Percentiles rank a stretch among this genome's conserved stretches.
These are phyloP conservation scores for Phoma sp. DNA, from an alignment of 2,329 filamentous ascomycete species.

Conservation along the genomic window DNA sequence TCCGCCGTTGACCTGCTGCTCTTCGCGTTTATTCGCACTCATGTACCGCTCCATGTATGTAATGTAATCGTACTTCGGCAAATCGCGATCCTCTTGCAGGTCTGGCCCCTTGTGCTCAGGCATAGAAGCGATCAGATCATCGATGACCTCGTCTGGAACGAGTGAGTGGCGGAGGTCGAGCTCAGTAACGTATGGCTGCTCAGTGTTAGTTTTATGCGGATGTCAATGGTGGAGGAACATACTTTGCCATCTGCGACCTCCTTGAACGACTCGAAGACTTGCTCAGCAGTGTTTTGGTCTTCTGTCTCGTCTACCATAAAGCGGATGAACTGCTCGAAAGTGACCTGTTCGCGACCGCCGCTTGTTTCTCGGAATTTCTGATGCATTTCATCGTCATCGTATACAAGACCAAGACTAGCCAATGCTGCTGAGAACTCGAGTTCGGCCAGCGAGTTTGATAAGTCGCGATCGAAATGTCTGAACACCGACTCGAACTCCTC, in stretches of 20 bases:
- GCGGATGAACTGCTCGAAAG: conserved; percentile 97
- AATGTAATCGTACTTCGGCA: conserved; percentile 94
- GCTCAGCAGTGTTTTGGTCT: conserved; percentile 97
- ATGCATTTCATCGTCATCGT: conserved; percentile 98
- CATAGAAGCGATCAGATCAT: conserved; percentile 87
- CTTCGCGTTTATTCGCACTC: conserved; percentile 31
- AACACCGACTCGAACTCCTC: conserved; percentile 99
- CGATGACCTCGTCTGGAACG: conserved; percentile 96
- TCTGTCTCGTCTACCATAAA: conserved; percentile 99
- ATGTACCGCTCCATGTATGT: conserved; percentile 86
- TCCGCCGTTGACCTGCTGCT: conserved; percentile 29
- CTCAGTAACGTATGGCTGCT: conserved; percentile 89
- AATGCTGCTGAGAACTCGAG: conserved; percentile 95
- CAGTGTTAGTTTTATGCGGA: conserved; percentile 13
- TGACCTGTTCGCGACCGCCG: conserved; percentile 77
- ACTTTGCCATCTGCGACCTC: conserved; percentile 97
- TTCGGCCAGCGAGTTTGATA: conserved; percentile 87
- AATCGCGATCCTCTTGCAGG: conserved; percentile 79
- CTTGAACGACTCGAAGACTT: conserved; percentile 96
- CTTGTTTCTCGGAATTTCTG: conserved; percentile 91
- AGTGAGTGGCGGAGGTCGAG: conserved; percentile 93
- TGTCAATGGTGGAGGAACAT: conserved; percentile 30
- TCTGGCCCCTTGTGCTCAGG: conserved; percentile 84
- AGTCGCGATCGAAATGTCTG: conserved; percentile 93
- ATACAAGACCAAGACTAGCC: conserved; percentile 92